Base-by-base conservation (phyloP, 495 filamentous ascomycete genomes). In the Bombardia bombarda region DNA sequence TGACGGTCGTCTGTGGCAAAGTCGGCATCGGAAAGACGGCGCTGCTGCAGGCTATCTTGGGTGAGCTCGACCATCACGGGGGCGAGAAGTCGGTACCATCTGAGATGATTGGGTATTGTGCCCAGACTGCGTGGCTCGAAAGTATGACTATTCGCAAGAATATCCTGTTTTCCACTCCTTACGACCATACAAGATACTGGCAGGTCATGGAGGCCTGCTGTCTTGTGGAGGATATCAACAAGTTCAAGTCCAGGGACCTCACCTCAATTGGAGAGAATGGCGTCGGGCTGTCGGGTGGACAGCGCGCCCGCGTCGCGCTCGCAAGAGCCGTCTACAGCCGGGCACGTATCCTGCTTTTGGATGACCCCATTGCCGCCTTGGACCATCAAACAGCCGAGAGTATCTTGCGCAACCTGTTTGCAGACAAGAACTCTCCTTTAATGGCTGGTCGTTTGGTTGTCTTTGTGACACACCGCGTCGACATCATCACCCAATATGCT, bases 251-350 rank as follows among this genome's bases (percentile, higher is more conserved):
- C 61, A 92, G 87, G 18, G 93, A 99, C 55, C 80, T 86, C 47
- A 94, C 90, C 1, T 78, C 94, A 63, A 93, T 99, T 42, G 92
- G 93, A 35, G 92, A 99, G 62, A 83, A 93, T 51, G 93, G 93
- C 0, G 95, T 97, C 32, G 95, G 90, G 1, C 76, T 99, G 9
- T 95, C 88, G 3, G 93, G 93, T 28, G 93, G 93, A 24, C 93
- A 99, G 61, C 94, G 87, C 63, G 92, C 93, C 31, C 79, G 93
- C 17, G 72, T 99, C 46, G 92, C 89, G 2, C 72, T 99, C 40
- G 93, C 93, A 4, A 70, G 93, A 56, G 93, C 93, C 40, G 83
- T 99, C 1, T 99, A 99, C 58, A 87, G 92, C 52, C 76, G 85
- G 34, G 85, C 89, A 7, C 86, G 94, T 56, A 79, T 97, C 42